Evolutionary conservation across 2,329 filamentous ascomycete species (phyloP), one percentile per base, ranked within the genome.

Genomic region (Penicillium sp.): DNA sequence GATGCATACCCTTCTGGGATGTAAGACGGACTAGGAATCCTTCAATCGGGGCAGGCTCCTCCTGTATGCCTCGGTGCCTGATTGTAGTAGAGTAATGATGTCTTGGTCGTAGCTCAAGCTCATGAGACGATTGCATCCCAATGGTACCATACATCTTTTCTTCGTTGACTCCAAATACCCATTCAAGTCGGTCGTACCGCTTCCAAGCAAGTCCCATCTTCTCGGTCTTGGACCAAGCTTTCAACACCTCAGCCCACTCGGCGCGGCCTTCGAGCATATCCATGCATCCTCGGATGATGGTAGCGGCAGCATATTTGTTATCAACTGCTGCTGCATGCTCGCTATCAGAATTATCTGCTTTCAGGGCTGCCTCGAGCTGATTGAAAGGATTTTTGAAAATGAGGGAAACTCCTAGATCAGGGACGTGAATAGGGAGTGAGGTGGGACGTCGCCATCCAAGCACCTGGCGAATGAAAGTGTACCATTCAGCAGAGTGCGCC

Each of bases 101-200:
- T 68, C 88, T 87, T 0, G 86, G 85, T 4, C 86, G 80, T 40
- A 89, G 71, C 69, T 89, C 86, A 17, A 89, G 80, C 50, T 89
- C 86, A 67, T 89, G 86, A 3, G 86, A 85, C 50, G 80, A 82
- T 62, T 84, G 78, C 86, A 89, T 88, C 33, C 84, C 86, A 62
- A 89, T 84, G 0, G 85, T 83, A 37, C 86, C 86, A 62, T 88
- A 88, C 86, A 89, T 89, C 59, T 83, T 84, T 62, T 85, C 81
- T 68, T 89, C 86, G 53, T 87, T 86, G 12, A 78, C 77, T 17
- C 86, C 86, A 69, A 87, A 81, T 5, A 89, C 78, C 86, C 86
- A 89, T 72, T 89, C 86, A 17, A 89, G 75, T 25, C 86, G 80
- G 66, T 89, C 86, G 67, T 89, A 89, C 46, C 86, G 79, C 71